Evolutionary conservation across 2,329 filamentous ascomycete genomes (phyloP), one percentile per base, ranked within the genome.

Genomic region (Rhinocladiella mackenziei): DNA sequence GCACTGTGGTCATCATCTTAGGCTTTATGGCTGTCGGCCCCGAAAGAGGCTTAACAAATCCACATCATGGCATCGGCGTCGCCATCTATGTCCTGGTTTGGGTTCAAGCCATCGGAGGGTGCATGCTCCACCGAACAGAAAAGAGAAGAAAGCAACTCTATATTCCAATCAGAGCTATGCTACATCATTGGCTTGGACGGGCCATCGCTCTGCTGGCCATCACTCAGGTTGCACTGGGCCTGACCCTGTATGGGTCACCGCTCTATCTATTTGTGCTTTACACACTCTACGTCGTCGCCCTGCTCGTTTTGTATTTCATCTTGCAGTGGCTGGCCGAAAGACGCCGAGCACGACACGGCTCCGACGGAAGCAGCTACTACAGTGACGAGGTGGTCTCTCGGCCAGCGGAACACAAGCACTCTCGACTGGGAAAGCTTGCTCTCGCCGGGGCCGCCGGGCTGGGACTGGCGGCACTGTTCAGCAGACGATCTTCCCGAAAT

Each of bases 241-340:
- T 98, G 34, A 89, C 89, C 0, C 73, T 98, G 1, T 98, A 96
- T 59, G 92, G 92, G 4, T 95, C 89, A 20, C 91, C 92, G 4
- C 80, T 84, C 58, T 78, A 77, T 26, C 75, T 89, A 3, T 98
- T 97, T 63, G 81, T 98, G 39, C 71, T 97, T 3, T 98, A 85
- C 60, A 77, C 89, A 0, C 52, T 97, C 1, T 91, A 84, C 73
- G 83, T 84, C 62, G 78, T 80, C 19, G 73, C 85, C 13, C 69
- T 96, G 23, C 56, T 96, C 11, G 58, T 89, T 2, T 53, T 80
- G 10, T 96, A 89, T 65, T 94, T 97, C 58, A 71, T 91, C 43
- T 71, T 95, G 23, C 84, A 83, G 53, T 94, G 86, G 64, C 73
- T 78, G 64, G 82, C 68, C 65, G 80, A 67, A 65, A 77, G 59